A percentile compares a stretch with the other conserved stretches of the same genome.
These are phyloP conservation scores for Fusarium nisikadoi DNA, from an alignment of 2,329 filamentous ascomycete genomes.

Conservation along the genomic window DNA sequence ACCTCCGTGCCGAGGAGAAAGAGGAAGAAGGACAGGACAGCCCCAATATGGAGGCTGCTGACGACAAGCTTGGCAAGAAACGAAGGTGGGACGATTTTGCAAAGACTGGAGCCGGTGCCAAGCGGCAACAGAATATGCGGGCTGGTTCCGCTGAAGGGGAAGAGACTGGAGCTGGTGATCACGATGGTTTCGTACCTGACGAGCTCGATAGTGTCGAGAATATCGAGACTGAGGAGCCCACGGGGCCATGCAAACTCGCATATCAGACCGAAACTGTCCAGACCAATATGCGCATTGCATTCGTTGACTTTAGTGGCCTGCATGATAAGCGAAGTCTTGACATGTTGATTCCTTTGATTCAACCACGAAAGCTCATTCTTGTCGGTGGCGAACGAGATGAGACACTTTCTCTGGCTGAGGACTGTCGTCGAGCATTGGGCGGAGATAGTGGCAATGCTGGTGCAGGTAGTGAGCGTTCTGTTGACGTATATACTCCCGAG, in stretches of 20 bases:
- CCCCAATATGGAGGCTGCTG: slow-evolving; percentile 51
- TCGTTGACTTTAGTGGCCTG: slow-evolving; percentile 90
- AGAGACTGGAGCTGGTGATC: slow-evolving; percentile 49
- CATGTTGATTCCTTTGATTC: slow-evolving; percentile 93
- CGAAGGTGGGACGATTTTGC: slow-evolving; percentile 85
- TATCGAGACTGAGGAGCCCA: slow-evolving; percentile 59
- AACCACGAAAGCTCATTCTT: slow-evolving; percentile 94
- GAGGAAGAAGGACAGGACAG: slow-evolving; percentile 75
- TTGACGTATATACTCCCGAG: slow-evolving; percentile 83
- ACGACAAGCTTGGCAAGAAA: slow-evolving; percentile 85
- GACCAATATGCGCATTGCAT: slow-evolving; percentile 81
- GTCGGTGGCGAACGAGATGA: slow-evolving; percentile 83
- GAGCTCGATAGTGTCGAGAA: slow-evolving; percentile 70
- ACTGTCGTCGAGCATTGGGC: slow-evolving; percentile 76
- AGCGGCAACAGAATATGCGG: slow-evolving; percentile 65
- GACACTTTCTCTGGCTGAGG: slow-evolving; percentile 79
- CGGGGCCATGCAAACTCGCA: slow-evolving; percentile 80
- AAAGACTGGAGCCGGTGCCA: slow-evolving; percentile 56
- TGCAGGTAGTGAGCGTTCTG: slow-evolving; percentile 58
- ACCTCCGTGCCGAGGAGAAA: slow-evolving; percentile 89
- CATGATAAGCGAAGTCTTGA: slow-evolving; percentile 94
- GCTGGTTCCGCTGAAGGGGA: slow-evolving; percentile 58
- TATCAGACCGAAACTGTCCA: slow-evolving; percentile 71
- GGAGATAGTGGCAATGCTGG: slow-evolving; percentile 11
- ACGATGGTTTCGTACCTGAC: slow-evolving; percentile 57